Conservation (phyloP, 495 filamentous ascomycete genomes). For the Xylaria curta region DNA sequence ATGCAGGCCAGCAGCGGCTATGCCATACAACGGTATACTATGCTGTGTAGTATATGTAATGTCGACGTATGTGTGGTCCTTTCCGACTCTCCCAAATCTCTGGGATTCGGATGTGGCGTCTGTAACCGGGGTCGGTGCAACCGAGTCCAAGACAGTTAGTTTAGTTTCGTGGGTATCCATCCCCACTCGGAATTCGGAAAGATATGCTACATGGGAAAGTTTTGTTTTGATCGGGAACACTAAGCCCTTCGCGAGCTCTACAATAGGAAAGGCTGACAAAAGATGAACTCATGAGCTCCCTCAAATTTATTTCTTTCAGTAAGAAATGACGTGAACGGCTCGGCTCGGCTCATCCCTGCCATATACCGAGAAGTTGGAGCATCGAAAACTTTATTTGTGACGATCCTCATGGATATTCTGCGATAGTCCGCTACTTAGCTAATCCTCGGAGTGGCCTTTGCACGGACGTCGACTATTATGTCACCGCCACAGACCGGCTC, state of each 20-base stretch:
- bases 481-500: conserved; percentile 7
- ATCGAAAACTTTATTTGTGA: not conserved
- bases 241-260: not conserved
- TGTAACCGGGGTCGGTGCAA: conserved; percentile 19
- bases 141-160: conserved; percentile 17
- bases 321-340: conserved; percentile 2
- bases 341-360: not conserved
- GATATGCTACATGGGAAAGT: not conserved
- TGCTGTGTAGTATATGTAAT: not conserved
- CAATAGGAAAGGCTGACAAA: not conserved
- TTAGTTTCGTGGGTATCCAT: not conserved
- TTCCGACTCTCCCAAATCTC: conserved; percentile 10
- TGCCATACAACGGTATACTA: conserved; percentile 9
- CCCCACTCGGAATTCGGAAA: conserved; percentile 14
- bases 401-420: not conserved
- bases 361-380: no score
- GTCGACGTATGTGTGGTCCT: conserved; percentile 25
- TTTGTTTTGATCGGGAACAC: not conserved
- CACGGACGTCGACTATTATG: conserved; percentile 5
- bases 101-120: conserved; percentile 25
- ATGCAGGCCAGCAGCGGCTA: not conserved
- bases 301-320: not conserved
- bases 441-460: conserved; percentile 23
- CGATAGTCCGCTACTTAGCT: not conserved
- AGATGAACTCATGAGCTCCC: not conserved